phyloP scores from a whole-genome alignment of 805 yeast genomes.

The Kockiozyma suomiensis region DNA sequence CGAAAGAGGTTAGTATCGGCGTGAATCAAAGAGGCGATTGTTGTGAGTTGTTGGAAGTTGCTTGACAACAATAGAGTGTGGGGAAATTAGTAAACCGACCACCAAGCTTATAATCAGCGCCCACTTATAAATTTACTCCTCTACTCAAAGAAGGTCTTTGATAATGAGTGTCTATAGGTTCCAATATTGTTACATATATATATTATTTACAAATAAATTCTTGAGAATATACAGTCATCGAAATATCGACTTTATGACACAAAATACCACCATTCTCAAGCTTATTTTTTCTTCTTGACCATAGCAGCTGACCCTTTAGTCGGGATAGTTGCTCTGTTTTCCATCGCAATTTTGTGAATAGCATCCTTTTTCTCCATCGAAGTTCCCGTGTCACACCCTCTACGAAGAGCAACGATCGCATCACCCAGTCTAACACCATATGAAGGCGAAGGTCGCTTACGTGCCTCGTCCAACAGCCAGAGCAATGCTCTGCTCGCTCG shows the following conservation, averaged over 20 bases:
- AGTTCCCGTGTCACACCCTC: conserved; percentile 17
- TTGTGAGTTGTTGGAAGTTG: no score
- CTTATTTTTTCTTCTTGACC: neutral
- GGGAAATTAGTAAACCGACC: no score
- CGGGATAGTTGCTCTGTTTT: conserved; percentile 48
- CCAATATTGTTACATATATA: neutral
- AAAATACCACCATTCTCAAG: no score
- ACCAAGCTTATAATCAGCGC: neutral
- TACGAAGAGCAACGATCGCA: conserved; percentile 58
- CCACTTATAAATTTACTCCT: neutral
- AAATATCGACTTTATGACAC: no score
- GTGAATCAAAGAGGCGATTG: no score
- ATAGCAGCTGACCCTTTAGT: neutral
- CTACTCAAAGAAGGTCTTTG: neutral
- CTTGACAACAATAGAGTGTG: no score
- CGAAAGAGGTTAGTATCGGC: no score
- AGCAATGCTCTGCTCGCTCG: conserved; percentile 82
- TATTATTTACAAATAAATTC: neutral
- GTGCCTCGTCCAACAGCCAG: conserved; percentile 88
- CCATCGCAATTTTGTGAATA: conserved; percentile 83
- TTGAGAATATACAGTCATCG: neutral
- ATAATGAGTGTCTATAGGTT: no score
- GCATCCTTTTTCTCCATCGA: conserved; percentile 67
- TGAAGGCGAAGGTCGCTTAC: conserved; percentile 75
- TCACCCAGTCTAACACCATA: conserved; percentile 88